These are phyloP conservation scores for Cryptococcus wingfieldii DNA, from an alignment of 1,284 basidiomycete genomes.

Conservation along the genomic window DNA sequence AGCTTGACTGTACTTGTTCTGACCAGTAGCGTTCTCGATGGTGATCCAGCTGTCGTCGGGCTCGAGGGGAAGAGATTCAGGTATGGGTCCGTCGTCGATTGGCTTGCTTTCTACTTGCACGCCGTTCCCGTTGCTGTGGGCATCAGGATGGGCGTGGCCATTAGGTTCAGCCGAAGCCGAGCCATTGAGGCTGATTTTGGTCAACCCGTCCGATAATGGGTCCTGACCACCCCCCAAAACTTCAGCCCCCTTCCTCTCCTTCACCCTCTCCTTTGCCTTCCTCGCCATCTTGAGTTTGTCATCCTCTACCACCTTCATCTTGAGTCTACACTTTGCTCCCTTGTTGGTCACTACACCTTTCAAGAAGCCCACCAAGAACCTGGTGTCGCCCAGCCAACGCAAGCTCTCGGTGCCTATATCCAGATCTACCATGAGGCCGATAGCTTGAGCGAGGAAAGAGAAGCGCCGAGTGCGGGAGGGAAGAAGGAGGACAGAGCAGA, in stretches of 20 bases:
- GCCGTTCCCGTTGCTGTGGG: neutral
- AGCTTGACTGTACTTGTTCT: too few species aligned
- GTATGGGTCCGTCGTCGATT: conserved; percentile 22
- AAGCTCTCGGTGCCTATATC: conserved; percentile 79
- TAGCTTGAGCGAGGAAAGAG: conserved; percentile 81
- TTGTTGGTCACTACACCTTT: conserved; percentile 67
- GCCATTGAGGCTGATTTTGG: neutral
- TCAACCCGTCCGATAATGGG: conserved; percentile 8
- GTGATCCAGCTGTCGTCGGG: conserved; percentile 43
- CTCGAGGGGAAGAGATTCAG: conserved; percentile 23
- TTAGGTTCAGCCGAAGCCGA: neutral
- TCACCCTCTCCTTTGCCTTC: conserved; percentile 30
- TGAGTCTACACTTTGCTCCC: conserved; percentile 65
- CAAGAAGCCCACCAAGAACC: conserved; percentile 80
- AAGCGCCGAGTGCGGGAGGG: conserved; percentile 52
- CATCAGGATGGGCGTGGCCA: neutral
- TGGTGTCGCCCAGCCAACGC: conserved; percentile 87
- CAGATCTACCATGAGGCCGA: conserved; percentile 88
- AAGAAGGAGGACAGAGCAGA: conserved; percentile 63
- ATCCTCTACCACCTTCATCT: conserved; percentile 63
- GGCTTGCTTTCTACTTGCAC: neutral
- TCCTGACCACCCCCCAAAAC: conserved; percentile 16
- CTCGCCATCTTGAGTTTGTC: conserved; percentile 68
- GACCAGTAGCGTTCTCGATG: conserved; percentile 23
- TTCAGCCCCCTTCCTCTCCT: conserved; percentile 6